Base-by-base conservation (phyloP, 2,329 filamentous ascomycete genomes). In the Gaeumannomyces sp. region DNA sequence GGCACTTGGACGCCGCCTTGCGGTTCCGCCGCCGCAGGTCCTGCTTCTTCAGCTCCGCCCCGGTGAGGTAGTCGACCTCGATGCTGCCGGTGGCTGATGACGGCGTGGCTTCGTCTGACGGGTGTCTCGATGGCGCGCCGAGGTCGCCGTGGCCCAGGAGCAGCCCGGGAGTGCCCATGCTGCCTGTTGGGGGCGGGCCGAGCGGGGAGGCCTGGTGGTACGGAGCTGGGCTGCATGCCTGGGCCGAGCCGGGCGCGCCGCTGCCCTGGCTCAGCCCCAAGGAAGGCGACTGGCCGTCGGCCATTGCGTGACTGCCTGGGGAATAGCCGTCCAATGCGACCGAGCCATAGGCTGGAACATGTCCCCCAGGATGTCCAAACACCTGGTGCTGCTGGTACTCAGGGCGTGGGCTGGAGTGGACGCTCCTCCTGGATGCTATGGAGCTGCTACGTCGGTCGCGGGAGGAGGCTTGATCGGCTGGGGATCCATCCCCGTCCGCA, bases 1-100 rank as follows among this genome's bases (percentile, higher is more conserved):
- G 63, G 59, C 66, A 67, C 59, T 63, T 64, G 27, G 45, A 65
- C 8, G 65, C 65, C 5, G 65, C 65, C n/a, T 53, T 50, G n/a
- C 67, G 65, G 65, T 66, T 68, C 28, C 65, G 64, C 4, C 61
- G 61, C 16, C 61, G 35, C 25, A 56, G 61, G 45, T 62, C 61
- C 16, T 62, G 22, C 45, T 31, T 28, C 45, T 56, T 62, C 25
- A 62, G 35, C 38, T 62, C 38, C 4, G 61, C 8, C 7, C 50
- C 62, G 22, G 65, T 65, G 8, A 62, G 68, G 22, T 60, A 66
- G 19, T 58, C 29, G 19, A 68, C 65, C 35, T 45, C 27, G n/a
- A 53, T 64, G 33, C 45, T 25, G 14, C 8, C 13, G 13, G n/a
- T 25, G 11, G 60, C 10, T 2, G 25, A 53, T 2, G 31, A 31